A percentile compares a stretch with the other conserved stretches of the same genome.
Conservation (phyloP, 306 rosid species). For the Prunus mira region DNA sequence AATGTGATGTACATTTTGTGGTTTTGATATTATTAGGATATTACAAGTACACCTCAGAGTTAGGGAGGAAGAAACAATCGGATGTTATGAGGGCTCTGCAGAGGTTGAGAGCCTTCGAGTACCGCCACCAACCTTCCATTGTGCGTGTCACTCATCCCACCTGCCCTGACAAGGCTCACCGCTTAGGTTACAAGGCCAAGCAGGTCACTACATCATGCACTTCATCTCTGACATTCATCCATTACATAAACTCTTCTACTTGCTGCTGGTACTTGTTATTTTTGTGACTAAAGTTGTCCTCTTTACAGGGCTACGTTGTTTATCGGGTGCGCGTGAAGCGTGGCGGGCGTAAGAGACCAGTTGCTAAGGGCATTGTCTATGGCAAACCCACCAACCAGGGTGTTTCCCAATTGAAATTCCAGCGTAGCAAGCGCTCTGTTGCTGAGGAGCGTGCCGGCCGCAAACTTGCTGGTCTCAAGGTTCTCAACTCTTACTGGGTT, state of each 20-base stretch:
- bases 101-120: constrained; percentile 32
- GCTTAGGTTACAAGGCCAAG: constrained; percentile 43
- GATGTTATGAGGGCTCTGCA: constrained; percentile 27
- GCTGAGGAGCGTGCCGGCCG: constrained; percentile 19
- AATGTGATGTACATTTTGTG: neutral
- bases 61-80: constrained; percentile 36
- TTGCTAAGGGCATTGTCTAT: constrained; percentile 81
- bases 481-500: constrained; percentile 26
- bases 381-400: constrained; percentile 89
- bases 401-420: constrained; percentile 74
- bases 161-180: constrained; percentile 37
- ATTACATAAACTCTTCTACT: no score
- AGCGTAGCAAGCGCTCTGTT: constrained; percentile 61
- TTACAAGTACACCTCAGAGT: constrained; percentile 32
- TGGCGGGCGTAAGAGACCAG: constrained; percentile 87
- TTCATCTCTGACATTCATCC: neutral
- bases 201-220: constrained; percentile 4
- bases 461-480: constrained; percentile 11
- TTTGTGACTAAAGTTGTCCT: neutral
- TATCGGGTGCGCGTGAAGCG: constrained; percentile 77
- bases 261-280: no score
- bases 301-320: constrained; percentile 63
- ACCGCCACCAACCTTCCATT: constrained; percentile 36
- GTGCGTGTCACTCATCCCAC: constrained; percentile 32
- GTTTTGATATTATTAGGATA: constrained; percentile 8